Evolutionary conservation across 164 flowering plant species (phyloP).

Genomic region (Nymphaea thermarum): DNA sequence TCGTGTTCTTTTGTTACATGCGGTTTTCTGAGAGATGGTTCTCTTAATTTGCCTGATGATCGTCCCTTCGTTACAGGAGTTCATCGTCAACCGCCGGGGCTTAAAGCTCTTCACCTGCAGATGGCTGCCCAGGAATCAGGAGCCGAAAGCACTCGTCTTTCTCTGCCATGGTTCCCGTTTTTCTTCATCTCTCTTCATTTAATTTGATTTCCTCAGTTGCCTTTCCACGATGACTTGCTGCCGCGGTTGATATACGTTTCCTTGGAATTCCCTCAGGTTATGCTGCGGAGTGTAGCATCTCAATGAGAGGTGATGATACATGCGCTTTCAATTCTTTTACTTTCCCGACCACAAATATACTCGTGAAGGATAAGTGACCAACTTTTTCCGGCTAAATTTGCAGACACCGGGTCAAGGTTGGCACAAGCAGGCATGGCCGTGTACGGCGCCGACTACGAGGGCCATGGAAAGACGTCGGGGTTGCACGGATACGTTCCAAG

Average conservation of each 20-base stretch:
- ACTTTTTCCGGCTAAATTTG: too few species aligned
- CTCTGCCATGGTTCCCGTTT: conserved; percentile 38
- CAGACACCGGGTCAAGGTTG: conserved; percentile 60
- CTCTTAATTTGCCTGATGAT: not conserved
- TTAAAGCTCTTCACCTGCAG: conserved; percentile 48
- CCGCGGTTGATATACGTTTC: not conserved
- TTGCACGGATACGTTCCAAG: conserved; percentile 33
- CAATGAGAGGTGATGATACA: conserved; percentile 53
- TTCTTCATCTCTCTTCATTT: not conserved
- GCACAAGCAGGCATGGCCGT: conserved; percentile 69
- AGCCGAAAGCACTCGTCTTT: conserved; percentile 61
- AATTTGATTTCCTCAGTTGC: too few species aligned
- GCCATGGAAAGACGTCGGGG: conserved; percentile 89
- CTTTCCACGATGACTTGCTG: not conserved
- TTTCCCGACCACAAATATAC: not conserved
- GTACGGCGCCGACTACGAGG: conserved; percentile 70
- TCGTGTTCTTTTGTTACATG: too few species aligned
- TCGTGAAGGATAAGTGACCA: not conserved
- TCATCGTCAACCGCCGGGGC: conserved; percentile 31
- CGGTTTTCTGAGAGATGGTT: not conserved
- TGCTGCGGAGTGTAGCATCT: conserved; percentile 77
- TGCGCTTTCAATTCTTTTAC: not conserved
- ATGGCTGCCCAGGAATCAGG: conserved; percentile 42
- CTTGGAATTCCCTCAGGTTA: conserved; percentile 31
- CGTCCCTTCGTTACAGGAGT: conserved; percentile 21